Evolutionary conservation across 2,329 filamentous ascomycete species (phyloP).

Genomic region (Xylariaceae sp.): DNA sequence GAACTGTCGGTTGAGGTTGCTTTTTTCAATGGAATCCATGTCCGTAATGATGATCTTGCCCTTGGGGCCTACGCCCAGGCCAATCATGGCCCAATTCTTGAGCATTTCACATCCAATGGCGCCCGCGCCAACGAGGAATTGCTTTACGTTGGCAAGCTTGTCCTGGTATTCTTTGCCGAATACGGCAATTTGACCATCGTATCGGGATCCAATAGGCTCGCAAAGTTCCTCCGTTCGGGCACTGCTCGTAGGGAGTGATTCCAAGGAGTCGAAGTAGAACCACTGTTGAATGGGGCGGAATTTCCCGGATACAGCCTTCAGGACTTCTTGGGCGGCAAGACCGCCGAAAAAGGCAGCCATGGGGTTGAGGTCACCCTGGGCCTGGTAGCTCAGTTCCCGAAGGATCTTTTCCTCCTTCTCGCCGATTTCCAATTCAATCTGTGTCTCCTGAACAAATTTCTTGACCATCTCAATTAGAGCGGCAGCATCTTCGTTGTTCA

Average conservation of each 20-base stretch:
- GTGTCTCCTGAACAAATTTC: slow-evolving; percentile 66
- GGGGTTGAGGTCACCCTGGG: slow-evolving; percentile 80
- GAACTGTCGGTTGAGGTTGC: slow-evolving; percentile 96
- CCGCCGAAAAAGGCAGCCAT: slow-evolving; percentile 96
- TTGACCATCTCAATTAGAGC: slow-evolving; percentile 72
- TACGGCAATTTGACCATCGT: slow-evolving; percentile 95
- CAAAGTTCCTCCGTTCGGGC: slow-evolving; percentile 80
- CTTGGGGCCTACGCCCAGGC: slow-evolving; percentile 78
- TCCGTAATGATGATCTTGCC: slow-evolving; percentile 92
- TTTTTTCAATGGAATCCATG: slow-evolving; percentile 98
- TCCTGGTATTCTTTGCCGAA: slow-evolving; percentile 92
- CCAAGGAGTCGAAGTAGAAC: slow-evolving; percentile 97
- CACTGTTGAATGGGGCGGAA: slow-evolving; percentile 94
- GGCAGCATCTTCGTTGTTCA: slow-evolving; percentile 77
- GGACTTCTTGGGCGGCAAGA: slow-evolving; percentile 84
- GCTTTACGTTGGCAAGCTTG: slow-evolving; percentile 81
- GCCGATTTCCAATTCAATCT: slow-evolving; percentile 76
- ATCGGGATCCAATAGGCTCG: slow-evolving; percentile 76
- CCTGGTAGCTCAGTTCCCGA: slow-evolving; percentile 90
- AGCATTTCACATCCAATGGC: slow-evolving; percentile 99
- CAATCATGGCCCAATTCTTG: slow-evolving; percentile 99
- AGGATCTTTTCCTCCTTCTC: slow-evolving; percentile 94
- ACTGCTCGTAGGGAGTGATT: slow-evolving; percentile 74
- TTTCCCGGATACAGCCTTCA: slow-evolving; percentile 96
- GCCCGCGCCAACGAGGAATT: slow-evolving; percentile 93